phyloP scores from a whole-genome alignment of 2,329 filamentous ascomycete genomes.

The Neoarthrinium moseri region DNA sequence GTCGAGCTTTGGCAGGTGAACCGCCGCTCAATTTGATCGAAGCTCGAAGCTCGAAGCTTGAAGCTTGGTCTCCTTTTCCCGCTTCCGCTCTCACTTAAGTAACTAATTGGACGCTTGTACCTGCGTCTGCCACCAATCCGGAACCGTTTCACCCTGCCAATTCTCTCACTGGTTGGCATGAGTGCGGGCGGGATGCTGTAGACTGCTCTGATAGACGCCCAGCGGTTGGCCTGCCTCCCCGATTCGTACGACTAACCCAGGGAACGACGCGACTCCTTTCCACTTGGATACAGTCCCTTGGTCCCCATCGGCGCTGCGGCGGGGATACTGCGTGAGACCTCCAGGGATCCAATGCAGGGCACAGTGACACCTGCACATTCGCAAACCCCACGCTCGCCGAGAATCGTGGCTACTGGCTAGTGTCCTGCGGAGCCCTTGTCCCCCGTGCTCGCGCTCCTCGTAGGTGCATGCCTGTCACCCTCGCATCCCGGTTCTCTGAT shows the following conservation, averaged over 20 bases:
- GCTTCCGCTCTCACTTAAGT: no score
- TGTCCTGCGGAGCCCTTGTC: background rate
- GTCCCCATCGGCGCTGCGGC: background rate
- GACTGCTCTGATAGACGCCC: background rate
- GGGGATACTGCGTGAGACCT: conserved; percentile 1
- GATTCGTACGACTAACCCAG: background rate
- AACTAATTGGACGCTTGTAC: no score
- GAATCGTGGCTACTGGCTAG: conserved; percentile 3
- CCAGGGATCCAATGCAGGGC: background rate
- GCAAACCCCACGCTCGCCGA: background rate
- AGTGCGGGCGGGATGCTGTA: background rate
- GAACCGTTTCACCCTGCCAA: conserved; percentile 7
- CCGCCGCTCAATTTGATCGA: no score
- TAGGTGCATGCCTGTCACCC: background rate
- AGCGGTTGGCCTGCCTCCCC: background rate
- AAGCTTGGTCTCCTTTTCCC: no score
- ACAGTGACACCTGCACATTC: conserved; percentile 3
- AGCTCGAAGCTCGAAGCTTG: no score
- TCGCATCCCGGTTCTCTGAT: background rate
- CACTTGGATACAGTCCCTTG: background rate
- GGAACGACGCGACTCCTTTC: background rate
- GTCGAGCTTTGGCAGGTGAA: no score
- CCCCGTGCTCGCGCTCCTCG: background rate
- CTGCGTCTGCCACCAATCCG: conserved; percentile 4
- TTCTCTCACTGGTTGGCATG: background rate